Percentiles rank a stretch among this genome's conserved stretches.
Evolutionary conservation across 495 filamentous ascomycete genomes (phyloP).

Genomic region (Oidiodendron maius): DNA sequence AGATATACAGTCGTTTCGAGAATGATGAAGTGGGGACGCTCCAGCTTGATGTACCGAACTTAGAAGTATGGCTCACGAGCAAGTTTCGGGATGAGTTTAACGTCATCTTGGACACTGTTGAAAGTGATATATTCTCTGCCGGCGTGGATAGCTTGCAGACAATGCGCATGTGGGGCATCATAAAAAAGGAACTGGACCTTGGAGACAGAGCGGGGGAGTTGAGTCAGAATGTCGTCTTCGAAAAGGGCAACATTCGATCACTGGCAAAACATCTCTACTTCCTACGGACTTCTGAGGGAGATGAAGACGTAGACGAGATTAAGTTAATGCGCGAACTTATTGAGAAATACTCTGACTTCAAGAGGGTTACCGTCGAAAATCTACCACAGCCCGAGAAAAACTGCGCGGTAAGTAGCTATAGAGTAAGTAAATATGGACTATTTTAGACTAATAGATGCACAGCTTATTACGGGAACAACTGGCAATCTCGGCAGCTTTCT

Average conservation of each 20-base stretch:
- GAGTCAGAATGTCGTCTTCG: conserved; percentile 42
- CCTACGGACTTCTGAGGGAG: conserved; percentile 21
- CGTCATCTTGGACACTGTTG: conserved; percentile 22
- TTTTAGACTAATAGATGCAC: too few relatives aligned
- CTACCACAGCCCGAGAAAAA: too few relatives aligned
- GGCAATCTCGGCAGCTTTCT: conserved; percentile 10
- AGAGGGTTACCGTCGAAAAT: too few relatives aligned
- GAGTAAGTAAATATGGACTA: too few relatives aligned
- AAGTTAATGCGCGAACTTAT: conserved; percentile 31
- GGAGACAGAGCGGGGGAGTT: conserved; percentile 30
- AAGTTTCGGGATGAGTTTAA: conserved; percentile 18
- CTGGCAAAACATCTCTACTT: conserved; percentile 31
- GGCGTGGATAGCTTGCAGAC: conserved; percentile 45
- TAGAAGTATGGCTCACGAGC: conserved; percentile 30
- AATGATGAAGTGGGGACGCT: conserved; percentile 23
- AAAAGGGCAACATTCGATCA: conserved; percentile 33
- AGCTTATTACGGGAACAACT: conserved; percentile 47
- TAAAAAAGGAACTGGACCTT: conserved; percentile 32
- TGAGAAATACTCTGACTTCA: conserved; percentile 29
- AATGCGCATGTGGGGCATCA: conserved; percentile 38
- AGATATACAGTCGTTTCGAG: conserved; percentile 32
- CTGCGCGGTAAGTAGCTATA: conserved; percentile 19
- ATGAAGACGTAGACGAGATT: conserved; percentile 19
- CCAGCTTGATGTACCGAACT: conserved; percentile 25
- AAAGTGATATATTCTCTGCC: conserved; percentile 36